phyloP scores from a whole-genome alignment of 2,329 filamentous ascomycete genomes.

The Colletotrichum sp. region DNA sequence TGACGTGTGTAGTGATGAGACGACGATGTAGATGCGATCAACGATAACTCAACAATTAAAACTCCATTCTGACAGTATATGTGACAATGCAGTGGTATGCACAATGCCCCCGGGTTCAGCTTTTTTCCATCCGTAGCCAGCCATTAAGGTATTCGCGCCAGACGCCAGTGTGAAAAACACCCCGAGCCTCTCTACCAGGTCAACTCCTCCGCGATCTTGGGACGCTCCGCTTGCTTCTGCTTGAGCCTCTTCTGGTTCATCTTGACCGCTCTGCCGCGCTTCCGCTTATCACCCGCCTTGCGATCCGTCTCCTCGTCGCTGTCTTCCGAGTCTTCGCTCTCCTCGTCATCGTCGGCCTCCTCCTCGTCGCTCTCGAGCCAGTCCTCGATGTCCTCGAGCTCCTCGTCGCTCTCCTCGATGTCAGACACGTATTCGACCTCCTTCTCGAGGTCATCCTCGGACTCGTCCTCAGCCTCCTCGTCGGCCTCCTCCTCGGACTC shows the following conservation, averaged over 20 bases:
- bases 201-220: conserved; percentile 44
- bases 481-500: conserved; percentile 76
- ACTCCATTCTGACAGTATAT: conserved; percentile 2
- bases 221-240: conserved; percentile 55
- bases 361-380: conserved; percentile 81
- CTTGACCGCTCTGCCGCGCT: conserved; percentile 54
- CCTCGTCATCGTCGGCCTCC: conserved; percentile 63
- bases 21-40: neutral
- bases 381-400: conserved; percentile 80
- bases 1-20: neutral
- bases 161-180: conserved; percentile 10
- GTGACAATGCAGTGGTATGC: conserved; percentile 7
- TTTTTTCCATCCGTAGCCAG: conserved; percentile 17
- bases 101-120: conserved; percentile 6
- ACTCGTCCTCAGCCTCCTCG: conserved; percentile 68
- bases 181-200: conserved; percentile 37
- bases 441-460: conserved; percentile 71
- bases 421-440: conserved; percentile 94
- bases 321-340: conserved; percentile 62
- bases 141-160: conserved; percentile 19
- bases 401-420: conserved; percentile 79
- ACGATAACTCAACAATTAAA: neutral
- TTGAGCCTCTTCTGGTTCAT: conserved; percentile 44
- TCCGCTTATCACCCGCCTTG: conserved; percentile 61
- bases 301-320: conserved; percentile 60